Percentiles rank a stretch among this genome's conserved stretches.
These are phyloP conservation scores for Cajanus cajan DNA, from an alignment of 306 rosid genomes.

Conservation along the genomic window DNA sequence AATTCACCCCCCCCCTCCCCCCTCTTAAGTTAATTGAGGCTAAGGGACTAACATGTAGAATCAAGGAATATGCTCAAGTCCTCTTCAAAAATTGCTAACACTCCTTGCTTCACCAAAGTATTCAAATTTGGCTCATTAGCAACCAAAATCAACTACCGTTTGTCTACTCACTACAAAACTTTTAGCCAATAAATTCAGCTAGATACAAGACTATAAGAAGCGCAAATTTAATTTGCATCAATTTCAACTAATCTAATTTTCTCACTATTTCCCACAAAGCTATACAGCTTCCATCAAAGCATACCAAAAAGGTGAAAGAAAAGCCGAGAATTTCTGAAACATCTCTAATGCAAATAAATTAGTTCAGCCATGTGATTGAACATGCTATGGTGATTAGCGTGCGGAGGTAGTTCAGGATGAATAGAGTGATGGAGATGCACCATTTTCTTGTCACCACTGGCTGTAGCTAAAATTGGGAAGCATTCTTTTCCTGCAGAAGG, in stretches of 20 bases:
- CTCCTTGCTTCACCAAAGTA: slow-evolving; percentile 8
- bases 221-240: not conserved
- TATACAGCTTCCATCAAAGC: not conserved
- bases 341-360: not conserved
- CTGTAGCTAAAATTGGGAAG: slow-evolving; percentile 51
- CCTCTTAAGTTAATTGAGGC: too few relatives aligned
- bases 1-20: too few relatives aligned
- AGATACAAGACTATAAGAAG: not conserved
- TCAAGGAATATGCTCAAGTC: not conserved
- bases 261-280: not conserved
- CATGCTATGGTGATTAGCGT: slow-evolving; percentile 5
- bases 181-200: slow-evolving; percentile 9
- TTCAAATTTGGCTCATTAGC: slow-evolving; percentile 18
- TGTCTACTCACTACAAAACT: slow-evolving; percentile 7
- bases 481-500: slow-evolving; percentile 45
- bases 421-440: slow-evolving; percentile 49
- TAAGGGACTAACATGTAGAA: too few relatives aligned
- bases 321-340: not conserved
- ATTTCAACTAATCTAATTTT: not conserved
- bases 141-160: slow-evolving; percentile 7
- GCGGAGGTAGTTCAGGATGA: slow-evolving; percentile 28
- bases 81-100: not conserved
- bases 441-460: slow-evolving; percentile 68
- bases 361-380: not conserved
- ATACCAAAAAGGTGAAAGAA: not conserved